phyloP scores from a whole-genome alignment of 305 asterid species.

The Solanum aculeatissimum region DNA sequence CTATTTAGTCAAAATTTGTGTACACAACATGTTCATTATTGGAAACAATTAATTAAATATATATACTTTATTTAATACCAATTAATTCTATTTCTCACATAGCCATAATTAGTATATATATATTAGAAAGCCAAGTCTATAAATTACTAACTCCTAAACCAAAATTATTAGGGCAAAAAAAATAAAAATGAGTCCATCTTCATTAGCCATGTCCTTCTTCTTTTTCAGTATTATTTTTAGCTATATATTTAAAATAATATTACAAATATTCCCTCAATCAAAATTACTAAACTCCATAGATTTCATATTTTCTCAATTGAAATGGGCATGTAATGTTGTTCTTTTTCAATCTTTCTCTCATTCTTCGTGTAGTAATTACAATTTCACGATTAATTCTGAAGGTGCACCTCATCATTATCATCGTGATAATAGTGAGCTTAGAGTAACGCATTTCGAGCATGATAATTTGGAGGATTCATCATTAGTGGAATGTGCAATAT shows the following conservation, averaged over 20 bases:
- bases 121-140: background rate
- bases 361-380: background rate
- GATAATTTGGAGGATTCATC: background rate
- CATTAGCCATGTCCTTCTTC: background rate
- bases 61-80: background rate
- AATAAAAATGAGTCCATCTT: background rate
- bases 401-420: background rate
- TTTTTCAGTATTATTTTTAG: background rate
- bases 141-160: background rate
- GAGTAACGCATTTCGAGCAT: background rate
- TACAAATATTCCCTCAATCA: background rate
- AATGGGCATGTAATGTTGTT: constrained; percentile 9
- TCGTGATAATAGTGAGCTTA: background rate
- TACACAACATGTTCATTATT: background rate
- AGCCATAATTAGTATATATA: background rate
- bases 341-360: constrained; percentile 12
- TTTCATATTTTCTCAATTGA: background rate
- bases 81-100: background rate
- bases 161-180: background rate
- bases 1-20: background rate
- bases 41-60: background rate
- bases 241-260: background rate
- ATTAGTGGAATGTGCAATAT: background rate
- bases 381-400: background rate
- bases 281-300: background rate